Conservation (phyloP, 73 alveolate species). For the Paramecium tetraurelia region DNA sequence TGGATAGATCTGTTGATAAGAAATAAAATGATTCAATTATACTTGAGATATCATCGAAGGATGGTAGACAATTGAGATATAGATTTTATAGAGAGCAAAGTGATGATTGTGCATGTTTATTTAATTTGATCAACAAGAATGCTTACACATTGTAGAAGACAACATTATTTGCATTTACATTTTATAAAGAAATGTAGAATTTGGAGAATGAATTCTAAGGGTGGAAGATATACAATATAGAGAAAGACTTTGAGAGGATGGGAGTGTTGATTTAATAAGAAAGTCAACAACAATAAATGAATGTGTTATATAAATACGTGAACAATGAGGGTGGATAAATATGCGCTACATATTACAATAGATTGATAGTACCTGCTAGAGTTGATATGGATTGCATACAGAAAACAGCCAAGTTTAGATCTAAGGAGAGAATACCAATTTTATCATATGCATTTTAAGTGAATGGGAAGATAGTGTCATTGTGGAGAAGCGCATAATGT, state of each 20-base stretch:
- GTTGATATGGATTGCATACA: constrained; percentile 13
- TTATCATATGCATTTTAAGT: constrained; percentile 45
- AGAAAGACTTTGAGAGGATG: constrained; percentile 49
- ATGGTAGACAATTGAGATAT: constrained; percentile 52
- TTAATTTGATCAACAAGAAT: neutral
- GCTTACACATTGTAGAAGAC: constrained; percentile 33
- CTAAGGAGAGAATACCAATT: constrained; percentile 60
- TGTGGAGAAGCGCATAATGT: constrained; percentile 62
- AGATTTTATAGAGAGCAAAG: constrained; percentile 14
- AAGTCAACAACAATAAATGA: neutral
- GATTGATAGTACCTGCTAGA: constrained; percentile 47
- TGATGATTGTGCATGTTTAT: neutral
- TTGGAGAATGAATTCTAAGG: constrained; percentile 46
- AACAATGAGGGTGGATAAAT: constrained; percentile 45
- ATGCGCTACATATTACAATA: constrained; percentile 49
- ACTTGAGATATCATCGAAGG: constrained; percentile 36
- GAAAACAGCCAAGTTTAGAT: constrained; percentile 49
- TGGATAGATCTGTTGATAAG: constrained; percentile 47
- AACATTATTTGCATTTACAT: constrained; percentile 14
- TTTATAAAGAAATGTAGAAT: neutral
- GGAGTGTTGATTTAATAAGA: neutral
- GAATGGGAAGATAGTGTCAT: constrained; percentile 2
- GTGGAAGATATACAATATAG: constrained; percentile 25
- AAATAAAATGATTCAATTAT: constrained; percentile 21
- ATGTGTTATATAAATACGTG: constrained; percentile 38